Evolutionary conservation across 345 rosid genomes (phyloP), one percentile per base, ranked within the genome.

Genomic region (Brassica cretica): DNA sequence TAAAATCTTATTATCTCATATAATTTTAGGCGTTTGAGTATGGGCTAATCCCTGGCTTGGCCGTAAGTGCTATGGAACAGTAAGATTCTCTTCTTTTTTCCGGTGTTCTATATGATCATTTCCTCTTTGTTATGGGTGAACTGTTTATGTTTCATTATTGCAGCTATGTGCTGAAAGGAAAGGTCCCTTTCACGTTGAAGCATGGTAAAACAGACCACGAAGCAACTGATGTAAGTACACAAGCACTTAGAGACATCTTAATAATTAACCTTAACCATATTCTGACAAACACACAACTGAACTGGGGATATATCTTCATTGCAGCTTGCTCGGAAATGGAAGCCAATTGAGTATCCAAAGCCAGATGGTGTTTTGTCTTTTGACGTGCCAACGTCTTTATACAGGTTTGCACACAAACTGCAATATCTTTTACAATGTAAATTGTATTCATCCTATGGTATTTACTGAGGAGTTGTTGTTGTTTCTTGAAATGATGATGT

Each of bases 191-290:
- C 77, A 92, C 98, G 4, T 82, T 94, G 74, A 89, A 90, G 81
- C 97, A 92, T 72, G 97, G 98, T 61, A 91, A 89, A 81, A 92
- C 95, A 61, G 98, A 94, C 76, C 90, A 92, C 21, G 90, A 90
- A 85, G 92, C 97, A 87, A 92, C 92, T 75, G 56, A 88, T 70
- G 98, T 89, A 86, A 84, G 92, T 27, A 69, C 27, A 64, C 53
- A 46, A 64, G 16, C 78, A 44, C n/a, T n/a, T n/a, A n/a, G n/a
- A n/a, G n/a, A n/a, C n/a, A n/a, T n/a, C n/a, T n/a, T n/a, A n/a
- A n/a, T n/a, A n/a, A n/a, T n/a, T n/a, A n/a, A n/a, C n/a, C n/a
- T n/a, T n/a, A n/a, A n/a, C n/a, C n/a, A n/a, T n/a, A n/a, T n/a
- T n/a, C n/a, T n/a, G n/a, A n/a, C n/a, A n/a, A n/a, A n/a, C n/a